Evolutionary conservation across 192 early-diverging fungal species (phyloP), one percentile per base, ranked within the genome.

Genomic region (Coemansia sp.): DNA sequence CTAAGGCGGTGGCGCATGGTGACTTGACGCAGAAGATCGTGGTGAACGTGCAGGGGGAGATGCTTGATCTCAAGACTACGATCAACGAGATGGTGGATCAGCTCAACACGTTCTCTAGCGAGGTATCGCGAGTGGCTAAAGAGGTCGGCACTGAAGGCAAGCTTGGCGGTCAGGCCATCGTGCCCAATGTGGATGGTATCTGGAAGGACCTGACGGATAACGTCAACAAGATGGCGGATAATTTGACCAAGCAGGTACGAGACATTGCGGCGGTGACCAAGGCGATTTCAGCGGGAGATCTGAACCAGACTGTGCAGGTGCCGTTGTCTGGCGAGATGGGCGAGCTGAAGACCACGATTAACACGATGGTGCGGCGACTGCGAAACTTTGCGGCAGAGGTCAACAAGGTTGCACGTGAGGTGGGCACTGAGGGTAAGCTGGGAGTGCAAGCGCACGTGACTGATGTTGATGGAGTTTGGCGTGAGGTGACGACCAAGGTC

Each of bases 391-490:
- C 88, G 1, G 75, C 81, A 0, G 90, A 91, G 52, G 86, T 87
- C 59, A 85, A 85, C 34, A 81, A 86, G 67, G 90, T 91, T 12
- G 88, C 90, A 1, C 74, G 79, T 6, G 87, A 89, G 63, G 90
- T 91, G 22, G 90, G 90, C 35, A 90, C 85, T 0, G 86, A 92
- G 60, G 93, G 93, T 43, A 90, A 89, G 65, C 73, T 94, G 15
- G 93, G 93, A 35, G 93, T 85, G 36, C 88, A 93, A 70, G 93
- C 91, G 0, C 83, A 89, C 28, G 93, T 94, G 0, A 67, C 71
- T 4, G 89, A 87, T 66, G 91, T 92, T 0, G 87, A 87, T 32
- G 93, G 93, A 36, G 87, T 86, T 0, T 94, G 93, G 93, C 88
- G 88, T 57, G 93, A 92, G 9, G 72, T 92, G 8, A 92, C 91